phyloP scores from a whole-genome alignment of 495 filamentous ascomycete genomes.

The Penicillium angulare region DNA sequence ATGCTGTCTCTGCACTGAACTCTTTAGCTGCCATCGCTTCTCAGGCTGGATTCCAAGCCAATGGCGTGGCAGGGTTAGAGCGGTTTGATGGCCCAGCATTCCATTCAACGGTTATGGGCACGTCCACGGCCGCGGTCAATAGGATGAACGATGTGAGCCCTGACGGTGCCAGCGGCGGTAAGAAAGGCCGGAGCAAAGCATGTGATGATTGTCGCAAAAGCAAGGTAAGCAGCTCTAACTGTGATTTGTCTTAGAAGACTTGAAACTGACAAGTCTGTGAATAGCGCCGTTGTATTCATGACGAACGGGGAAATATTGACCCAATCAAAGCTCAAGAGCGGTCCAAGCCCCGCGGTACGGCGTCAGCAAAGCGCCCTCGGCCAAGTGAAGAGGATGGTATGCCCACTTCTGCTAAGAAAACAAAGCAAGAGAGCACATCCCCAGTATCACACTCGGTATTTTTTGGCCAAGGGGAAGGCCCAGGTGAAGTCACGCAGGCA shows the following conservation, averaged over 20 bases:
- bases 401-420: slow-evolving; percentile 29
- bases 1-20: slow-evolving; percentile 46
- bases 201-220: slow-evolving; percentile 67
- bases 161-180: slow-evolving; percentile 34
- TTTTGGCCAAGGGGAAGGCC: slow-evolving; percentile 10
- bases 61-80: slow-evolving; percentile 22
- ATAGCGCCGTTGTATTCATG: slow-evolving; percentile 68
- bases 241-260: neutral
- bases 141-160: slow-evolving; percentile 36
- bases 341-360: slow-evolving; percentile 55
- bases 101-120: slow-evolving; percentile 24
- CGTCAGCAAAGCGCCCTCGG: slow-evolving; percentile 47
- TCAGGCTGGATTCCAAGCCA: slow-evolving; percentile 35
- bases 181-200: slow-evolving; percentile 60
- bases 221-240: slow-evolving; percentile 47
- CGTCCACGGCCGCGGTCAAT: slow-evolving; percentile 28
- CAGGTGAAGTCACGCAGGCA: slow-evolving; percentile 9
- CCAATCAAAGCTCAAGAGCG: slow-evolving; percentile 60
- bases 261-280: slow-evolving; percentile 2
- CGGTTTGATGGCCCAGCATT: slow-evolving; percentile 30
- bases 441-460: slow-evolving; percentile 26
- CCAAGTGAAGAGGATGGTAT: slow-evolving; percentile 35
- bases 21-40: slow-evolving; percentile 46
- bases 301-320: slow-evolving; percentile 62
- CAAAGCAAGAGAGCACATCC: slow-evolving; percentile 43